These are phyloP conservation scores for Linderniella brevidens DNA, from an alignment of 257 asterid genomes.

Conservation along the genomic window DNA sequence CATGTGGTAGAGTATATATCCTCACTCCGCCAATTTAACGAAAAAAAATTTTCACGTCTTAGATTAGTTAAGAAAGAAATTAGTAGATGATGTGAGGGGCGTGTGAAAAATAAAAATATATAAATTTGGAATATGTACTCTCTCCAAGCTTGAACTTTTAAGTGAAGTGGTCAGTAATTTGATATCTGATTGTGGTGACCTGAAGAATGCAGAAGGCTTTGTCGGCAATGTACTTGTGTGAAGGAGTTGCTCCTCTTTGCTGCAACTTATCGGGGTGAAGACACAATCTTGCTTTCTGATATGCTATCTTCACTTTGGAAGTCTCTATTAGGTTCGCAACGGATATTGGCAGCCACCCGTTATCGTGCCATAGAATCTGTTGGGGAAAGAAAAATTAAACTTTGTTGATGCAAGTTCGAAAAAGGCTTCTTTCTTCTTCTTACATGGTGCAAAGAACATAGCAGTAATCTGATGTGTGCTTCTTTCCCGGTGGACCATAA, in stretches of 20 bases:
- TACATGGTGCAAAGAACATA: constrained; percentile 56
- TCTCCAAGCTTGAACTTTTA: too few species aligned
- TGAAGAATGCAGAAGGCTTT: constrained; percentile 41
- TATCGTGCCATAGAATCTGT: constrained; percentile 48
- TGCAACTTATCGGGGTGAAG: constrained; percentile 72
- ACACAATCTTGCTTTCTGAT: constrained; percentile 49
- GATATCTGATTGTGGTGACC: constrained; percentile 19
- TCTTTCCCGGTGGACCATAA: constrained; percentile 62
- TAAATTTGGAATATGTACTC: too few species aligned
- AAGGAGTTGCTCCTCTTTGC: constrained; percentile 50
- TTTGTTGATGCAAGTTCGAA: too few species aligned
- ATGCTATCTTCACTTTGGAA: constrained; percentile 47
- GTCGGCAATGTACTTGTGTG: constrained; percentile 44
- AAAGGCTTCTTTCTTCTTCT: constrained; percentile 14
- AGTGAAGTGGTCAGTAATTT: too few species aligned
- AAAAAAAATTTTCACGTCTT: too few species aligned
- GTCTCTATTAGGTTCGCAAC: constrained; percentile 28
- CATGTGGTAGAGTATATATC: too few species aligned
- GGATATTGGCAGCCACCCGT: constrained; percentile 44
- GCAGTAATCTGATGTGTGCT: constrained; percentile 43
- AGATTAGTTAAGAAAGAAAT: too few species aligned
- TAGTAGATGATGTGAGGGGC: too few species aligned
- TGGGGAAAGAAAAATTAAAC: not conserved
- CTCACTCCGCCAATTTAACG: too few species aligned
- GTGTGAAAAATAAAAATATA: too few species aligned